Base-by-base conservation (phyloP, 192 early-diverging fungal genomes). In the Phlyctochytrium bullatum region DNA sequence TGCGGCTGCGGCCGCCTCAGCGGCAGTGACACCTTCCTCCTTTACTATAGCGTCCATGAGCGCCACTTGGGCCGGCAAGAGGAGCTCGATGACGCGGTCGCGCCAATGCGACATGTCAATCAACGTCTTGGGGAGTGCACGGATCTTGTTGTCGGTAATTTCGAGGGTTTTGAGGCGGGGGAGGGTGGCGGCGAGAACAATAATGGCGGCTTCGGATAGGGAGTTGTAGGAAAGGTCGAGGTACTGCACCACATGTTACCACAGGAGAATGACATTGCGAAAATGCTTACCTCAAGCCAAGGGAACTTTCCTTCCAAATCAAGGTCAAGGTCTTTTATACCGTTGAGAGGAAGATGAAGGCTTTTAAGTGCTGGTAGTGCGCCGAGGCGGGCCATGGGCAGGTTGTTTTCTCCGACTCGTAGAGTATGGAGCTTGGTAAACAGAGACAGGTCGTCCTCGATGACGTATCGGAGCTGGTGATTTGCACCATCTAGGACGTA, bases 171-270 rank as follows among this genome's bases (percentile, higher is more conserved):
- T 68, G 17, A 84, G 68, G 23, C 59, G 61, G 23, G 80, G 80
- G 1, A 84, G 63, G 17, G 78, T 75, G n/a, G n/a, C n/a, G 16
- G 77, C 76, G 1, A 85, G 66, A 1, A 85, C 80, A 63, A 78
- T 79, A 14, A 81, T 28, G 3, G 72, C 77, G 3, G 83, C 70
- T 1, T 57, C 54, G 20, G 68, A 61, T 2, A 81, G 24, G 14
- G 51, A 31, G 65, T 85, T 85, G 71, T 76, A 85, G 3, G 83
- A 85, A 34, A 85, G 67, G 62, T 85, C 83, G 2, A 85, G 66
- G 24, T 75, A 57, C 76, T 80, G n/a, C n/a, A 61, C 23, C 3
- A 60, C 29, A 47, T 68, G 32, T 51, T 20, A 33, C 10, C 3
- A 68, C 17, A 68, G n/a, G 3, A 2, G 12, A n/a, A 10, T 14